Percentiles rank a stretch among this genome's conserved stretches.
Evolutionary conservation across 169 alveolate species (phyloP).

Genomic region (Plasmodium yoelii): DNA sequence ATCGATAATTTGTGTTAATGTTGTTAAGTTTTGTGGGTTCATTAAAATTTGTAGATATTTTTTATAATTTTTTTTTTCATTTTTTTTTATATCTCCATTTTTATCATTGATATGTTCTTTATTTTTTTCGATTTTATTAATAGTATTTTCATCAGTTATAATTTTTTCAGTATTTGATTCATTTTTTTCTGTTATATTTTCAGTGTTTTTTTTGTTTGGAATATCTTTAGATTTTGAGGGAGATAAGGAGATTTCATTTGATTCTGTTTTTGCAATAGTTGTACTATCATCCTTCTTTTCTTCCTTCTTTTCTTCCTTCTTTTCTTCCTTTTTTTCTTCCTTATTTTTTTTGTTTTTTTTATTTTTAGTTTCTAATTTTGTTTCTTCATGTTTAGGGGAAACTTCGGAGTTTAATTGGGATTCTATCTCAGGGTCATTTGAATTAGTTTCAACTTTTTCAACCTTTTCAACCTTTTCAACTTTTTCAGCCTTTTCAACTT

Average conservation of each 20-base stretch:
- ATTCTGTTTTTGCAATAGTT: too few species aligned
- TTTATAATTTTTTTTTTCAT: constrained; percentile 7
- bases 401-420: too few species aligned
- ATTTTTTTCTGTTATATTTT: neutral
- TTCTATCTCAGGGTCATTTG: too few species aligned
- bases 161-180: constrained; percentile 4
- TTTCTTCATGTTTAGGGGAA: too few species aligned
- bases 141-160: constrained; percentile 42
- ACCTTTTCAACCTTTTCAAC: neutral
- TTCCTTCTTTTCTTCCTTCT: too few species aligned
- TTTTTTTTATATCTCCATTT: neutral
- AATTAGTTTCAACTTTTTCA: neutral
- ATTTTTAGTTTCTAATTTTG: too few species aligned
- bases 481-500: neutral
- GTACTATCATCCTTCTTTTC: too few species aligned
- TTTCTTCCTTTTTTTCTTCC: too few species aligned
- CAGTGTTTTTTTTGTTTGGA: too few species aligned
- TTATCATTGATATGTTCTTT: neutral
- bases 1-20: constrained; percentile 70
- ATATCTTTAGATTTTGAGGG: too few species aligned
- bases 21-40: constrained; percentile 64
- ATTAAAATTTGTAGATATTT: constrained; percentile 34
- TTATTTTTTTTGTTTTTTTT: too few species aligned
- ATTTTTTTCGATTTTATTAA: constrained; percentile 10
- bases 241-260: too few species aligned